Conservation (phyloP, 768 basidiomycete genomes). For the Kwoniella dendrophila region DNA sequence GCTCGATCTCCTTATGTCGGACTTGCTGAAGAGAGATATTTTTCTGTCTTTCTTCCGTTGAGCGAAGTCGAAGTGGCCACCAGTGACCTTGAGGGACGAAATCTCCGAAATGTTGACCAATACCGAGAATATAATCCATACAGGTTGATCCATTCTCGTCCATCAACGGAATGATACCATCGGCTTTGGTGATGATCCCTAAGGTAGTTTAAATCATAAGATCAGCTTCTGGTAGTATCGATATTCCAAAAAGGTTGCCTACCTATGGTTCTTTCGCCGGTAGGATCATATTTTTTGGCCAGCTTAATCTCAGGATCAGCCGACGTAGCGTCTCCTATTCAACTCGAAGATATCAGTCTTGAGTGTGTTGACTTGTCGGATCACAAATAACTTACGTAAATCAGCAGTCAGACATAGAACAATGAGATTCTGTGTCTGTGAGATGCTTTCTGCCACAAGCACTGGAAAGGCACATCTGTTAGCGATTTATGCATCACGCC, state of each 20-base stretch:
- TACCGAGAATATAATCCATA: constrained; percentile 1
- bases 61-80: constrained; percentile 16
- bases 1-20: not conserved
- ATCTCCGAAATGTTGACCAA: not conserved
- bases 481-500: too few species aligned
- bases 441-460: constrained; percentile 17
- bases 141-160: constrained; percentile 11
- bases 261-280: constrained; percentile 22
- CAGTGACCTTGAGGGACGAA: constrained; percentile 21
- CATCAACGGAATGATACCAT: constrained; percentile 9
- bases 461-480: constrained; percentile 2
- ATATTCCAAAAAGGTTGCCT: not conserved
- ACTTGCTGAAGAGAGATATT: not conserved
- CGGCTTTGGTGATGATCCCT: constrained; percentile 35
- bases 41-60: not conserved
- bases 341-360: not conserved
- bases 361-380: too few species aligned
- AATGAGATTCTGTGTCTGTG: constrained; percentile 24
- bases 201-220: not conserved
- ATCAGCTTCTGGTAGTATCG: not conserved
- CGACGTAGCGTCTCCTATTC: constrained; percentile 22
- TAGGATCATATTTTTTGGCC: constrained; percentile 19
- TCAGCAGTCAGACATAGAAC: constrained; percentile 24
- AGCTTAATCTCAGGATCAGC: constrained; percentile 13
- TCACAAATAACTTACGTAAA: constrained; percentile 19